phyloP scores from a whole-genome alignment of 75 land plant species.

The Selaginella moellendorffii region DNA sequence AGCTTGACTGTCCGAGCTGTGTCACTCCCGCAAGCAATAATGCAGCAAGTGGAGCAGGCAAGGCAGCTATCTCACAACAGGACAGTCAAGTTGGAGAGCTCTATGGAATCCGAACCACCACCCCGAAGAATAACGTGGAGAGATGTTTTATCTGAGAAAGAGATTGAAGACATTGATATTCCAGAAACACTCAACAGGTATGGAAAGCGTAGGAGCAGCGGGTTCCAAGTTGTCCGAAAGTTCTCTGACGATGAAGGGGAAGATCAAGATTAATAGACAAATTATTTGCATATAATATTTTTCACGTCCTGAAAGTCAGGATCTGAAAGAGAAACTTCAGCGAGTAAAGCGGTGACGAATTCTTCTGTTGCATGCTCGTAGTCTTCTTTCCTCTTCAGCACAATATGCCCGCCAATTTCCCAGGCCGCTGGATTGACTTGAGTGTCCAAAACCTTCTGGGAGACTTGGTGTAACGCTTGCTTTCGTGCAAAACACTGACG shows the following conservation, averaged over 20 bases:
- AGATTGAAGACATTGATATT: conserved; percentile 11
- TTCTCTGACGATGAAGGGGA: background rate
- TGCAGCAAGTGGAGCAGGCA: background rate
- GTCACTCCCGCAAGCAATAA: background rate
- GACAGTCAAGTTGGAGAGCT: background rate
- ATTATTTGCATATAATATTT: too few relatives aligned
- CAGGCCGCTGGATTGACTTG: conserved; percentile 94
- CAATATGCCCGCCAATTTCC: too few relatives aligned
- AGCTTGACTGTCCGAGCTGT: background rate
- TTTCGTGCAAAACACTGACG: too few relatives aligned
- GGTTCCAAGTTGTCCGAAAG: conserved; percentile 23
- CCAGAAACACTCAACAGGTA: conserved; percentile 10
- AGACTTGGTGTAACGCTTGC: too few relatives aligned
- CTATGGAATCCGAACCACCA: background rate
- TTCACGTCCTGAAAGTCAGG: too few relatives aligned
- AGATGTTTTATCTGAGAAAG: conserved; percentile 16
- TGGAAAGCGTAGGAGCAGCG: conserved; percentile 19
- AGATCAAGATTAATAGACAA: background rate
- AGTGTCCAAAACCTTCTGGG: too few relatives aligned
- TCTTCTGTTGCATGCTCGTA: too few relatives aligned
- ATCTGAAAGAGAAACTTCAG: too few relatives aligned
- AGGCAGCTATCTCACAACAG: background rate
- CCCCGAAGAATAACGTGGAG: conserved; percentile 7
- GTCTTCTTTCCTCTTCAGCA: too few relatives aligned
- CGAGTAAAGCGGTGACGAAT: too few relatives aligned